Base-by-base conservation (phyloP, 305 asterid species). In the Coffea humblotiana region DNA sequence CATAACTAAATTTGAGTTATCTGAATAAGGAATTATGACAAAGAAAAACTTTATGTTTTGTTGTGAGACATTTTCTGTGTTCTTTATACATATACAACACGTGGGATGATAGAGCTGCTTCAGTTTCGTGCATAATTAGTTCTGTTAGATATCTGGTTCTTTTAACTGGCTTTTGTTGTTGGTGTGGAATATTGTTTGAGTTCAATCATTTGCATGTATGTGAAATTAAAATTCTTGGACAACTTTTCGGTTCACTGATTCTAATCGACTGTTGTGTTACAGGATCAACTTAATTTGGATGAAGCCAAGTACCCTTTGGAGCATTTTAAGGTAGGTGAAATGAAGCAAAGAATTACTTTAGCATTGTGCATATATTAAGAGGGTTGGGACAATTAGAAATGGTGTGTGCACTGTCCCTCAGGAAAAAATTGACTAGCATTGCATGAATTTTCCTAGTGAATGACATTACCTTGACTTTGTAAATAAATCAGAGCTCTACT, bases 281-380 rank as follows among this genome's bases (percentile, higher is more conserved):
- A 94, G 99, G 99, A 91, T 89, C 99, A 96, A 90, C 87, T 96
- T 85, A 90, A 87, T 72, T 60, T 96, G 83, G 91, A 92, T 83
- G 99, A 96, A 80, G 84, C 88, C 89, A 96, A 90, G 85, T 86
- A 94, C 86, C 97, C 99, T 68, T 49, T 96, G 75, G 93, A 91
- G 89, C 94, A 92, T 84, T 96, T 90, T 84, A 96, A 94, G 99
- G 99, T 94, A 84, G 25, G 88, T 64, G 74, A 72, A 54, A 81
- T 78, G 43, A 69, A 69, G 45, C 47, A 60, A 75, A 63, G 61
- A 16, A 32, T 35, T 12, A 14, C 13, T n/a, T 75, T 63, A 43
- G 40, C 9, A 63, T 45, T 3, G 56, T 35, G 54, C 43, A 56
- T 54, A 51, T 8, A 54, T 37, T 27, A 75, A 58, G 47, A 56